A percentile compares a stretch with the other conserved stretches of the same genome.
These are phyloP conservation scores for Coniochaeta prunicola DNA, from an alignment of 2,329 filamentous ascomycete genomes.

Conservation along the genomic window DNA sequence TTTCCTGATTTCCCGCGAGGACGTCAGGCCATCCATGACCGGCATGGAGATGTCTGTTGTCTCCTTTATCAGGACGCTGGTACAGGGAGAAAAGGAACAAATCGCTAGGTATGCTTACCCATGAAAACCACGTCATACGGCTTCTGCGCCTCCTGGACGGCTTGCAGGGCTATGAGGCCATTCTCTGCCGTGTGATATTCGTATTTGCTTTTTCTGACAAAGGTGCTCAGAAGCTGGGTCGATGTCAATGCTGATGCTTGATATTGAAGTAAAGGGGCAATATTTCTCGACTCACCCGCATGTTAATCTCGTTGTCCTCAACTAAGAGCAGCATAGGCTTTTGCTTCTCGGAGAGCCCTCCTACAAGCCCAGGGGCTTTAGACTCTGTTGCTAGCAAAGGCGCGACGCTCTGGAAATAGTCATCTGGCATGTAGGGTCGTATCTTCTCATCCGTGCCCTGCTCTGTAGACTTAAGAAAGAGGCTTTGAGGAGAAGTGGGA, in stretches of 20 bases:
- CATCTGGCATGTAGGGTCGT: not conserved
- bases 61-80: not conserved
- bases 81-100: not conserved
- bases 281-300: constrained; percentile 1
- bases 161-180: constrained; percentile 4
- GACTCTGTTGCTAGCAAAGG: not conserved
- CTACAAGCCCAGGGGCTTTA: not conserved
- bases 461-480: not conserved
- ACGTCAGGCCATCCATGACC: constrained; percentile 1
- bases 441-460: not conserved
- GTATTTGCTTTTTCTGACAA: constrained; percentile 4
- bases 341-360: not conserved
- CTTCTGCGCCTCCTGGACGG: constrained; percentile 1
- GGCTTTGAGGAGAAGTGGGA: not conserved
- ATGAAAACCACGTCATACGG: constrained; percentile 5
- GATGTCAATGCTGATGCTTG: not conserved
- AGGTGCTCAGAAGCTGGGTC: constrained; percentile 3
- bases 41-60: constrained; percentile 2
- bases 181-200: constrained; percentile 5
- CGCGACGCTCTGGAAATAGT: not conserved
- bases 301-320: constrained; percentile 7
- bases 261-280: not conserved
- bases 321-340: constrained; percentile 5
- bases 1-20: not conserved
- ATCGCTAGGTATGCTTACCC: constrained; percentile 4